Percentiles rank a stretch among this genome's conserved stretches.
These are phyloP conservation scores for Aspergillus udagawae DNA, from an alignment of 2,329 filamentous ascomycete genomes.

Conservation along the genomic window DNA sequence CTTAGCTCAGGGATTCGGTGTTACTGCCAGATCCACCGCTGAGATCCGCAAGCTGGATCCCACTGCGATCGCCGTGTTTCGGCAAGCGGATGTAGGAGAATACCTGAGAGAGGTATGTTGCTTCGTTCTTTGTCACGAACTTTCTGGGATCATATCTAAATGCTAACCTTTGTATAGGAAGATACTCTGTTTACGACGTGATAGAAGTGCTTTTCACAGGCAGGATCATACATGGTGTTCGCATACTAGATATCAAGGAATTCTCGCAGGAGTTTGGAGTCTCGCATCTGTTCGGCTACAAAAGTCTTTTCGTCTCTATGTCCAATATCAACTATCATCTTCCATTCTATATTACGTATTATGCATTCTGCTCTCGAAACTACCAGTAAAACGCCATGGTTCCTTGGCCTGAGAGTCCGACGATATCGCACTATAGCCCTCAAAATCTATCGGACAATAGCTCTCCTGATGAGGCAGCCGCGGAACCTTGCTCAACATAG, in stretches of 20 bases:
- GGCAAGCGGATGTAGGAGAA: slow-evolving; percentile 91
- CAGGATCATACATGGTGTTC: slow-evolving; percentile 20
- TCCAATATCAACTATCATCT: neutral
- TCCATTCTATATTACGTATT: neutral
- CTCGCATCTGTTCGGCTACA: slow-evolving; percentile 14
- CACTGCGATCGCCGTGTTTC: slow-evolving; percentile 82
- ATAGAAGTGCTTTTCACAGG: slow-evolving; percentile 11
- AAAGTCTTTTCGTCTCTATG: slow-evolving; percentile 8
- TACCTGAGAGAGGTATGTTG: slow-evolving; percentile 71
- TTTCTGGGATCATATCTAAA: neutral
- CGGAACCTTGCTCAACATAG: neutral
- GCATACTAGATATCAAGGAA: slow-evolving; percentile 21
- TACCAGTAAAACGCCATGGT: neutral
- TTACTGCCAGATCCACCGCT: slow-evolving; percentile 80
- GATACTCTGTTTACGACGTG: slow-evolving; percentile 60
- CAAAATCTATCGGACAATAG: neutral
- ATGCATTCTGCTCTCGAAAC: neutral
- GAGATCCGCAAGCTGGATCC: slow-evolving; percentile 83
- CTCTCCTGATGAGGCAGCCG: neutral
- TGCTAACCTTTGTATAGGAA: slow-evolving; percentile 41
- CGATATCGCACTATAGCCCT: neutral
- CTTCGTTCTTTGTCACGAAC: neutral
- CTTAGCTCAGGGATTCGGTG: slow-evolving; percentile 69
- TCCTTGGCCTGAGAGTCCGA: neutral
- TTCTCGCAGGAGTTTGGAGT: slow-evolving; percentile 27